phyloP scores from a whole-genome alignment of 768 basidiomycete species.

The Mrakia blollopis region DNA sequence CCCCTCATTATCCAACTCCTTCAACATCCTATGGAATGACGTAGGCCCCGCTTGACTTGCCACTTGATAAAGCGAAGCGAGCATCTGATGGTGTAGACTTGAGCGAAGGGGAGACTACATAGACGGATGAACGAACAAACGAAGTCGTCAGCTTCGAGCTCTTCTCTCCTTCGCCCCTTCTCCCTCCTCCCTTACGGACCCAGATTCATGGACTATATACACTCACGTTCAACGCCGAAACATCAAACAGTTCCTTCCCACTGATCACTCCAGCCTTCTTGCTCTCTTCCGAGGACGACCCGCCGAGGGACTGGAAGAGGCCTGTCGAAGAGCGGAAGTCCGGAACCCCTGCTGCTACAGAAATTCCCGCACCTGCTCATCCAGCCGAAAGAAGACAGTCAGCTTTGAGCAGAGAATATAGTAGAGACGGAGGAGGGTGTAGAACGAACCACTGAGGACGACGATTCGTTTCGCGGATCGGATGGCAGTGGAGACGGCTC shows the following conservation, averaged over 20 bases:
- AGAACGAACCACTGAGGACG: slow-evolving; percentile 71
- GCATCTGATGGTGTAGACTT: slow-evolving; percentile 79
- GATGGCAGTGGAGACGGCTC: slow-evolving; percentile 48
- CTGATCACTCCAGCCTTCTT: slow-evolving; percentile 60
- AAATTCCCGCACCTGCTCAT: slow-evolving; percentile 87
- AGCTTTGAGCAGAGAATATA: not conserved
- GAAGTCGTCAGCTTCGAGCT: slow-evolving; percentile 15
- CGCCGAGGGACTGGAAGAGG: slow-evolving; percentile 67
- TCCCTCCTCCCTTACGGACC: not conserved
- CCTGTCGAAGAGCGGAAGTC: slow-evolving; percentile 81
- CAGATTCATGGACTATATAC: not conserved
- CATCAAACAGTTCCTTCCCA: slow-evolving; percentile 85
- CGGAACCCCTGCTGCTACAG: slow-evolving; percentile 79
- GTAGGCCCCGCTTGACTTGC: slow-evolving; percentile 71
- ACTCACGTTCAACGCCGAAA: slow-evolving; percentile 74
- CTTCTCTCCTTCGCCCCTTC: not conserved
- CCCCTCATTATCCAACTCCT: slow-evolving; percentile 66
- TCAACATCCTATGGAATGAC: slow-evolving; percentile 70
- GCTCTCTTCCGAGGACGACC: slow-evolving; percentile 53
- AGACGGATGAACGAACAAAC: not conserved
- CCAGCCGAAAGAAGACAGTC: slow-evolving; percentile 17
- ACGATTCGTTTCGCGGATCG: slow-evolving; percentile 75
- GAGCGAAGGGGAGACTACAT: slow-evolving; percentile 67
- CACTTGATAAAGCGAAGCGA: slow-evolving; percentile 69
- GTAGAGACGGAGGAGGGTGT: not conserved